A percentile compares a stretch with the other conserved stretches of the same genome.
Evolutionary conservation across 768 basidiomycete genomes (phyloP).

Genomic region (Lactarius hatsudake): DNA sequence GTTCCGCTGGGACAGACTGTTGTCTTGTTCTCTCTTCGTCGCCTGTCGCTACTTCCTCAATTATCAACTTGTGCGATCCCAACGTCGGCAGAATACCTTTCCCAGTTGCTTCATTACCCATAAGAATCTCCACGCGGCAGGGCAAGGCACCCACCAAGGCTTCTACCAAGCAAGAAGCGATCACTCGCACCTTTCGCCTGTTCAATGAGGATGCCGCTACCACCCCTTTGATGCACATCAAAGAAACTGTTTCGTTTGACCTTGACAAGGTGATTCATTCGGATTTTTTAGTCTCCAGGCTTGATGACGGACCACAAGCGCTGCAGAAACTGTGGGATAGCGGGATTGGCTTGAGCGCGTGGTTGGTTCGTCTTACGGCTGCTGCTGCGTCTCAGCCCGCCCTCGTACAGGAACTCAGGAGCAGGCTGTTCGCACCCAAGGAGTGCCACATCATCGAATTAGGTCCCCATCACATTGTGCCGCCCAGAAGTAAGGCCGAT

Average conservation of each 20-base stretch:
- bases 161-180: conserved; percentile 60
- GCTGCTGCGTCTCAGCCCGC: conserved; percentile 15
- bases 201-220: conserved; percentile 21
- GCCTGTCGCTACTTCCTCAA: conserved; percentile 31
- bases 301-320: conserved; percentile 12
- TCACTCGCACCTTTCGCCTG: conserved; percentile 54
- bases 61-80: conserved; percentile 44
- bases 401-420: conserved; percentile 31
- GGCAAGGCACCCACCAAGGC: conserved; percentile 16
- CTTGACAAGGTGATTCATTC: conserved; percentile 73
- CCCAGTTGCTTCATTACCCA: conserved; percentile 68
- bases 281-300: background rate
- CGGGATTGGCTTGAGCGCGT: conserved; percentile 80
- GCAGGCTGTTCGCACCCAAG: conserved; percentile 42
- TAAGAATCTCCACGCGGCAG: conserved; percentile 40
- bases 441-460: conserved; percentile 60
- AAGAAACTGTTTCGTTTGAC: conserved; percentile 86
- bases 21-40: conserved; percentile 56
- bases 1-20: conserved; percentile 47
- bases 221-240: conserved; percentile 44
- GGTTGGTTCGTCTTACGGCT: conserved; percentile 49
- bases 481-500: background rate
- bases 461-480: conserved; percentile 43
- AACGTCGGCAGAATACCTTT: conserved; percentile 49
- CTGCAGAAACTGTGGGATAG: conserved; percentile 95